A percentile compares a stretch with the other conserved stretches of the same genome.
Evolutionary conservation across 2,329 filamentous ascomycete species (phyloP).

Genomic region (Coniella lustricola): DNA sequence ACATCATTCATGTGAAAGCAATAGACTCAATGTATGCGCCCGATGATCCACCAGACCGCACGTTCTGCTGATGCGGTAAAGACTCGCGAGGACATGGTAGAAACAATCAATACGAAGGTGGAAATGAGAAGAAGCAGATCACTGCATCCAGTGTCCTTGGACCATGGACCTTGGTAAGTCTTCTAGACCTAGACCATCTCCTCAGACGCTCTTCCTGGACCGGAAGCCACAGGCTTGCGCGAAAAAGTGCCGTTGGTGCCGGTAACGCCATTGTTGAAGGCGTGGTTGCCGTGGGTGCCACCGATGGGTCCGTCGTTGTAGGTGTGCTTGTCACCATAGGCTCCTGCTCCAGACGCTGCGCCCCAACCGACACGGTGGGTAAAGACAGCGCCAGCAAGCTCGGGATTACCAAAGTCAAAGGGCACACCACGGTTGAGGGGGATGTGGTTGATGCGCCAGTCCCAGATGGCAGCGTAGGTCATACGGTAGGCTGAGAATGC

Average conservation of each 20-base stretch:
- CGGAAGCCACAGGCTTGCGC: constrained; percentile 10
- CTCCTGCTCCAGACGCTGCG: neutral
- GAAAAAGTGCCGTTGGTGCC: constrained; percentile 6
- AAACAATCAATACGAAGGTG: neutral
- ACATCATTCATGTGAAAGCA: neutral
- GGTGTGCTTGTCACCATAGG: neutral
- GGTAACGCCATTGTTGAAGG: neutral
- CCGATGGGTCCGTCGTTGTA: neutral
- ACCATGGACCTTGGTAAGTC: neutral
- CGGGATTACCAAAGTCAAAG: constrained; percentile 24
- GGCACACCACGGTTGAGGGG: constrained; percentile 41
- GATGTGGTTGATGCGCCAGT: constrained; percentile 63
- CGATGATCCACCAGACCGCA: no score
- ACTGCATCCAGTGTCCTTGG: neutral
- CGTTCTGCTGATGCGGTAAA: no score
- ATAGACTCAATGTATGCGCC: no score
- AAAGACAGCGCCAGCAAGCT: constrained; percentile 20
- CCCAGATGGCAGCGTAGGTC: constrained; percentile 61
- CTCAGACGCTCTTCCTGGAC: neutral
- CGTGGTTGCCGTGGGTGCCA: neutral
- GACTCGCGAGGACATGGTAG: neutral
- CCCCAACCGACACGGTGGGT: constrained; percentile 23
- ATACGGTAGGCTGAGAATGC: constrained; percentile 59
- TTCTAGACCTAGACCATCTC: constrained; percentile 6
- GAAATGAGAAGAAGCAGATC: neutral